Conservation (phyloP, 2,329 filamentous ascomycete genomes). For the Colletotrichum sp. region DNA sequence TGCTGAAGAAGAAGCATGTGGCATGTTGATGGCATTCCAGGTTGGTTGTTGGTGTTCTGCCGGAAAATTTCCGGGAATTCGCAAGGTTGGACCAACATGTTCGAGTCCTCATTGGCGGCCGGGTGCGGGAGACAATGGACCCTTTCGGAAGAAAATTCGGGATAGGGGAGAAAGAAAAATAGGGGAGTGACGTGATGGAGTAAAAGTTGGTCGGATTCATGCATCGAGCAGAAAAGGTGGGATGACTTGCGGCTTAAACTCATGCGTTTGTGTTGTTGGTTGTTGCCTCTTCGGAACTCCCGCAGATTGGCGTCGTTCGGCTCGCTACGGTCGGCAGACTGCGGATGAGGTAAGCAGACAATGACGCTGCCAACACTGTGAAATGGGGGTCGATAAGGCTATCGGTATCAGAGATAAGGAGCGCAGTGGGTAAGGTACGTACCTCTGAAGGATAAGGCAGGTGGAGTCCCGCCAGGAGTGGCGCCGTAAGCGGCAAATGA, state of each 20-base stretch:
- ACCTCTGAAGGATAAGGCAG: background rate
- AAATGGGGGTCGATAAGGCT: background rate
- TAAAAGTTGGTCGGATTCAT: background rate
- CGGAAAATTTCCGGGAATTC: background rate
- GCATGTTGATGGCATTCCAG: background rate
- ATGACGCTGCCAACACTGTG: background rate
- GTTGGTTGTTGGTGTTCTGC: background rate
- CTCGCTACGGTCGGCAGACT: background rate
- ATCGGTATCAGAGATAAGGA: background rate
- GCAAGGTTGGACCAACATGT: background rate
- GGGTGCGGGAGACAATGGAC: background rate
- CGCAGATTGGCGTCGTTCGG: background rate
- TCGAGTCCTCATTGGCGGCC: background rate
- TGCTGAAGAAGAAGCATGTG: background rate
- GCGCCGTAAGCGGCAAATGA: background rate
- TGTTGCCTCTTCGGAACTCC: background rate
- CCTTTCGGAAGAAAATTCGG: background rate
- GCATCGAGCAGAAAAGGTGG: background rate
- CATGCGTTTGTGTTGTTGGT: background rate
- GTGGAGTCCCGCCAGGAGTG: background rate
- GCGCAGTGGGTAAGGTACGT: background rate
- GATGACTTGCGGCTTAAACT: background rate
- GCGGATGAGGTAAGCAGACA: background rate
- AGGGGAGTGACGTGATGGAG: background rate
- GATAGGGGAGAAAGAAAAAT: background rate